A percentile compares a stretch with the other conserved stretches of the same genome.
These are phyloP conservation scores for Cordia subcordata DNA, from an alignment of 257 asterid species.

Conservation along the genomic window DNA sequence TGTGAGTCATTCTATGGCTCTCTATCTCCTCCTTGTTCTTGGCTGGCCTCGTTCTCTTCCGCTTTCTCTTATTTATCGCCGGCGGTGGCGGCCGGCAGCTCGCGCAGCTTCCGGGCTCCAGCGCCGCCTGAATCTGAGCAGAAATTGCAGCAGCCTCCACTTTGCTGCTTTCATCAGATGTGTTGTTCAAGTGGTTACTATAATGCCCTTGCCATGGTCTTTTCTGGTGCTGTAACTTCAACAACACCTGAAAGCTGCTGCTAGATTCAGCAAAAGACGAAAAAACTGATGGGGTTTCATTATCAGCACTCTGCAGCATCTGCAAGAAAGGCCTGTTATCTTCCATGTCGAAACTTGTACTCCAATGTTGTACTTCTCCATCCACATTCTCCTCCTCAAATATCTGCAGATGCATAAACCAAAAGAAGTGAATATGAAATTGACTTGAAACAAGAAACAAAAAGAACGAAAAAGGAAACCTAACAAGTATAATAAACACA, in stretches of 20 bases:
- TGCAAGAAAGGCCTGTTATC: background rate
- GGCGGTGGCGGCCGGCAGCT: background rate
- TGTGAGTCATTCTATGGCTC: constrained; percentile 27
- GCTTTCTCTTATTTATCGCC: background rate
- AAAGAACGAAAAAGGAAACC: background rate
- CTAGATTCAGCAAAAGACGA: background rate
- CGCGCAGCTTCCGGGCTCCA: background rate
- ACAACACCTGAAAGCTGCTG: background rate
- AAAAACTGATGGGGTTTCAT: background rate
- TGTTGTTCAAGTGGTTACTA: too few relatives aligned
- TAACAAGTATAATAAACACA: too few relatives aligned
- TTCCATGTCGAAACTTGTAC: background rate
- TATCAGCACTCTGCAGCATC: background rate
- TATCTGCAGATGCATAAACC: background rate
- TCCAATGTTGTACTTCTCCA: background rate
- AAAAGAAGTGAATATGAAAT: too few relatives aligned
- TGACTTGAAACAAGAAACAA: background rate
- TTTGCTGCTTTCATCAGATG: too few relatives aligned
- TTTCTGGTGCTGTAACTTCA: background rate
- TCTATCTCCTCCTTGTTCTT: constrained; percentile 16
- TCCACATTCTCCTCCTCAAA: background rate
- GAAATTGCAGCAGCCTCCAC: too few relatives aligned
- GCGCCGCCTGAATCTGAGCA: background rate
- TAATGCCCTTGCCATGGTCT: background rate
- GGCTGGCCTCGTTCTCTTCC: constrained; percentile 11